These are phyloP conservation scores for Fusarium mangiferae DNA, from an alignment of 2,329 filamentous ascomycete genomes.

Conservation along the genomic window DNA sequence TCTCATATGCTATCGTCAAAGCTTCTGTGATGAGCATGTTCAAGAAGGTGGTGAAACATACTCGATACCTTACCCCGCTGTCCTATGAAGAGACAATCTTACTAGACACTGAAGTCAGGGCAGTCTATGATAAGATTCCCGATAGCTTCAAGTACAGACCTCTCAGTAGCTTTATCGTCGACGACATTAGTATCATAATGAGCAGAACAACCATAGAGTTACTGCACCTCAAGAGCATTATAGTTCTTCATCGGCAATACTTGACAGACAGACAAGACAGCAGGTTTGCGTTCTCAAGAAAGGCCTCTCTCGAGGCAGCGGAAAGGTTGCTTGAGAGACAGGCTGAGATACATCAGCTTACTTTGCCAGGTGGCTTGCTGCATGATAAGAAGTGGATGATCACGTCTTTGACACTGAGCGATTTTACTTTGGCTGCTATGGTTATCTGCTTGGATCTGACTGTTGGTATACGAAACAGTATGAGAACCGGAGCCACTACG, in stretches of 20 bases:
- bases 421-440: slow-evolving; percentile 63
- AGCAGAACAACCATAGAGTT: slow-evolving; percentile 46
- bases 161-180: slow-evolving; percentile 43
- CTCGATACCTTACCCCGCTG: slow-evolving; percentile 1
- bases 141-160: slow-evolving; percentile 37
- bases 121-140: slow-evolving; percentile 39
- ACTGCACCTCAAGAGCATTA: slow-evolving; percentile 45
- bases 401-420: slow-evolving; percentile 56
- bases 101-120: slow-evolving; percentile 37
- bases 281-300: slow-evolving; percentile 28
- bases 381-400: slow-evolving; percentile 58
- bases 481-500: not conserved
- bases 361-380: slow-evolving; percentile 56
- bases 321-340: slow-evolving; percentile 43
- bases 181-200: slow-evolving; percentile 41
- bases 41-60: slow-evolving; percentile 38
- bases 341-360: slow-evolving; percentile 46
- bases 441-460: slow-evolving; percentile 57
- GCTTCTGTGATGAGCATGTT: slow-evolving; percentile 41
- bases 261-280: slow-evolving; percentile 31
- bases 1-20: slow-evolving; percentile 46
- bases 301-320: slow-evolving; percentile 43
- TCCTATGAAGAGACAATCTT: slow-evolving; percentile 24
- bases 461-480: slow-evolving; percentile 22
- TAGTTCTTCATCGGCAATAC: slow-evolving; percentile 48